These are phyloP conservation scores for Diplotaxis tenuifolia DNA, from an alignment of 345 rosid species.

Conservation along the genomic window DNA sequence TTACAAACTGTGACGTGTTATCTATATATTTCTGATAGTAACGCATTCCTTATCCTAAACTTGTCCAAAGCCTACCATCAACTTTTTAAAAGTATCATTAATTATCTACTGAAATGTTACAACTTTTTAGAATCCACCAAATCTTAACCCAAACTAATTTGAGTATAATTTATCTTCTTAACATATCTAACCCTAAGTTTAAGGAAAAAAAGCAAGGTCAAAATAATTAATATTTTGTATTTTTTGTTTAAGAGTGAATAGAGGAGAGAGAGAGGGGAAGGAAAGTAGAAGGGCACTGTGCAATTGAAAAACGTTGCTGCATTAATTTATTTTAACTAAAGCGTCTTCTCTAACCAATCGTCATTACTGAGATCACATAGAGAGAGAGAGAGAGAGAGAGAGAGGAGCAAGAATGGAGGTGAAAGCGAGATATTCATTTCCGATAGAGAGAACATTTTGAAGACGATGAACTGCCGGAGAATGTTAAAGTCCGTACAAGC, in stretches of 20 bases:
- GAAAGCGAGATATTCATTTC: neutral
- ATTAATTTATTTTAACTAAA: neutral
- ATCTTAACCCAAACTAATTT: neutral
- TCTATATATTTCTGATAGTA: no score
- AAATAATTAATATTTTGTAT: neutral
- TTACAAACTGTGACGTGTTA: no score
- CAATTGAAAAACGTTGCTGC: conserved; percentile 17
- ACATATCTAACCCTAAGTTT: neutral
- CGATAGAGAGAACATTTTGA: neutral
- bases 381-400: neutral
- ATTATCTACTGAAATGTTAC: no score
- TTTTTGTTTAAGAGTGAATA: neutral
- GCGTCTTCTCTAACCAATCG: neutral
- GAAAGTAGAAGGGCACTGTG: conserved; percentile 14
- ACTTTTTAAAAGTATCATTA: neutral
- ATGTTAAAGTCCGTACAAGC: conserved; percentile 87
- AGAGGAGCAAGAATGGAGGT: conserved; percentile 11
- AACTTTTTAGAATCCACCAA: neutral
- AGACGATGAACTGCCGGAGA: conserved; percentile 78
- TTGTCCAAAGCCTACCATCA: neutral
- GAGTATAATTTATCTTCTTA: neutral
- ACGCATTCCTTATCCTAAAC: conserved; percentile 9
- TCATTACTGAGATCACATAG: neutral
- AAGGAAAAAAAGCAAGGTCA: neutral
- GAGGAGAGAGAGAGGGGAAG: neutral